phyloP scores from a whole-genome alignment of 345 rosid genomes.

The Camelina hispida region DNA sequence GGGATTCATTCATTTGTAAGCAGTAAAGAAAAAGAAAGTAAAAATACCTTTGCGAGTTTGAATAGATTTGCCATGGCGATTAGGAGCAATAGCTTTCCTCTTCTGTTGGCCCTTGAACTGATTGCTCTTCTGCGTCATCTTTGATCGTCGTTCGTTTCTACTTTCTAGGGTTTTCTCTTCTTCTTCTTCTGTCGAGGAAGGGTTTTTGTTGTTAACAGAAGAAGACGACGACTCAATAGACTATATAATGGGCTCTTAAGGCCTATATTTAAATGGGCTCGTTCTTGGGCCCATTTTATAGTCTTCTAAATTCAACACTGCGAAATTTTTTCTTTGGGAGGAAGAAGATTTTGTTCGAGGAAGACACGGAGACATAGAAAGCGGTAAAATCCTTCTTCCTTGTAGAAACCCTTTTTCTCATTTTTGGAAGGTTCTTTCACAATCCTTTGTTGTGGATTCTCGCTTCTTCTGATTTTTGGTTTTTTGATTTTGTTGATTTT shows the following conservation, averaged over 20 bases:
- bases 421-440: slow-evolving; percentile 18
- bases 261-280: not conserved
- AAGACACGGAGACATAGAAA: slow-evolving; percentile 26
- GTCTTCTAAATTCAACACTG: not conserved
- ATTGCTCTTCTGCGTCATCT: slow-evolving; percentile 88
- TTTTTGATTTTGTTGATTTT: slow-evolving; percentile 4
- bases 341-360: not conserved
- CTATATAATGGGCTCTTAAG: slow-evolving; percentile 8
- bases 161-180: slow-evolving; percentile 36
- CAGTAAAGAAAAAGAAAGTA: not conserved
- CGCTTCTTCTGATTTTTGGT: not conserved
- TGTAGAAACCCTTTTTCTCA: not conserved
- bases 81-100: slow-evolving; percentile 69
- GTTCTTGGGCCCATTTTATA: not conserved
- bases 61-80: slow-evolving; percentile 77
- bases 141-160: slow-evolving; percentile 28
- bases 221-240: not conserved
- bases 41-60: slow-evolving; percentile 67
- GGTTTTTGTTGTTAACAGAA: slow-evolving; percentile 15
- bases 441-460: not conserved
- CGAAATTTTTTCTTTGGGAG: no score
- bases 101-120: slow-evolving; percentile 87
- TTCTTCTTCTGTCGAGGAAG: not conserved
- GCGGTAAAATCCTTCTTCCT: slow-evolving; percentile 33
- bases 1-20: not conserved